Evolutionary conservation across 345 rosid genomes (phyloP).

Genomic region (Eucalyptus caleyi): DNA sequence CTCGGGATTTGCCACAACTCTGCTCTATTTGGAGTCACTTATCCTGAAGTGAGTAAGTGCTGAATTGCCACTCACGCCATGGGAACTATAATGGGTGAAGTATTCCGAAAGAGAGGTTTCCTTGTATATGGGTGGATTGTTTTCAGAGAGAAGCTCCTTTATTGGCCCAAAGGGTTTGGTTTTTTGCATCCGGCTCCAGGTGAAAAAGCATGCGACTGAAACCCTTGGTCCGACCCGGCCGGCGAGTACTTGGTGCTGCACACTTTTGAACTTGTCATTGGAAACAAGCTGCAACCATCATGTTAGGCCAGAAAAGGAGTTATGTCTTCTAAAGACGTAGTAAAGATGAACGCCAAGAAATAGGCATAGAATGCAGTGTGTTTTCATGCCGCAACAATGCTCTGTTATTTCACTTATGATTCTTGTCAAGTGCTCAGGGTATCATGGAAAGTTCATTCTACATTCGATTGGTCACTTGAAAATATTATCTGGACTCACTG

Average conservation of each 20-base stretch:
- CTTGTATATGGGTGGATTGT: constrained; percentile 20
- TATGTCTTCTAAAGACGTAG: background rate
- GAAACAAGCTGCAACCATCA: background rate
- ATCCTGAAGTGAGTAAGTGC: constrained; percentile 16
- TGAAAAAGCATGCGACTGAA: background rate
- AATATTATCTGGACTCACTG: background rate
- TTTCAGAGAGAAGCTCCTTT: constrained; percentile 16
- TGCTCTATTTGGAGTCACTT: background rate
- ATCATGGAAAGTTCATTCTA: background rate
- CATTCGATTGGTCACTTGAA: background rate
- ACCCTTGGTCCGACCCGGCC: background rate
- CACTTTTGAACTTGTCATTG: background rate
- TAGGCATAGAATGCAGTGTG: background rate
- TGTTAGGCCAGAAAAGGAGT: background rate
- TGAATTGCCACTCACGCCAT: constrained; percentile 24
- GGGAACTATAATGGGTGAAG: constrained; percentile 21
- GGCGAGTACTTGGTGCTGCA: background rate
- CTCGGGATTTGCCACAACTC: background rate
- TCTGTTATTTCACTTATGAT: background rate
- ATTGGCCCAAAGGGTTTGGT: background rate
- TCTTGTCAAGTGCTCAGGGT: background rate
- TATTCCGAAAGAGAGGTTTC: constrained; percentile 17
- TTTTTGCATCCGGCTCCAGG: background rate
- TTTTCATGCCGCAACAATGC: background rate
- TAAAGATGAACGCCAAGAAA: background rate